phyloP scores from a whole-genome alignment of 148 eudicot species.

The Camellia japonica region DNA sequence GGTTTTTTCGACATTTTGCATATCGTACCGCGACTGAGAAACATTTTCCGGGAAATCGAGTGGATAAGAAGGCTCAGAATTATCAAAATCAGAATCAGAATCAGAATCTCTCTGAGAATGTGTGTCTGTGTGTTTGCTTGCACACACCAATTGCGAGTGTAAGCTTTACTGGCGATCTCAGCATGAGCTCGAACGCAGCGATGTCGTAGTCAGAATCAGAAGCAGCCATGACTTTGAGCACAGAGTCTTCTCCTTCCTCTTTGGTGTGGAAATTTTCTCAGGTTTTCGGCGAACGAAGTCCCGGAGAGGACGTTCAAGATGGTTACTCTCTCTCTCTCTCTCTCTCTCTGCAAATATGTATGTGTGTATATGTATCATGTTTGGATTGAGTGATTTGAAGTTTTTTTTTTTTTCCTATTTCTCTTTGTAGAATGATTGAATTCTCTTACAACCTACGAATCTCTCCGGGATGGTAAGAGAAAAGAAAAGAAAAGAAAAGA shows the following conservation, averaged over 20 bases:
- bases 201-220: not conserved
- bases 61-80: constrained; percentile 13
- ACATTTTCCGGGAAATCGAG: constrained; percentile 19
- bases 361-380: not conserved
- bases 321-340: constrained; percentile 21
- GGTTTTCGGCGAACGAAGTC: constrained; percentile 35
- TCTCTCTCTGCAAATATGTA: not conserved
- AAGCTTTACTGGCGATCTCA: constrained; percentile 4
- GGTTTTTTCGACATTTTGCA: not conserved
- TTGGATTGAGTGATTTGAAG: too few relatives aligned
- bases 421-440: too few relatives aligned
- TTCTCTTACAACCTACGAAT: too few relatives aligned
- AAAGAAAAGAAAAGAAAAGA: too few relatives aligned
- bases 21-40: not conserved
- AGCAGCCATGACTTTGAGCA: constrained; percentile 2
- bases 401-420: too few relatives aligned
- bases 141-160: not conserved
- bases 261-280: constrained; percentile 35
- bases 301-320: constrained; percentile 30
- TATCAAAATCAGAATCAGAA: not conserved
- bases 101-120: not conserved
- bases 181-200: not conserved
- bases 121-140: not conserved
- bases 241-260: constrained; percentile 19
- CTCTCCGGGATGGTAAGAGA: too few relatives aligned